phyloP scores from a whole-genome alignment of 2,329 filamentous ascomycete genomes.

The Dryadomyces quercivorus region DNA sequence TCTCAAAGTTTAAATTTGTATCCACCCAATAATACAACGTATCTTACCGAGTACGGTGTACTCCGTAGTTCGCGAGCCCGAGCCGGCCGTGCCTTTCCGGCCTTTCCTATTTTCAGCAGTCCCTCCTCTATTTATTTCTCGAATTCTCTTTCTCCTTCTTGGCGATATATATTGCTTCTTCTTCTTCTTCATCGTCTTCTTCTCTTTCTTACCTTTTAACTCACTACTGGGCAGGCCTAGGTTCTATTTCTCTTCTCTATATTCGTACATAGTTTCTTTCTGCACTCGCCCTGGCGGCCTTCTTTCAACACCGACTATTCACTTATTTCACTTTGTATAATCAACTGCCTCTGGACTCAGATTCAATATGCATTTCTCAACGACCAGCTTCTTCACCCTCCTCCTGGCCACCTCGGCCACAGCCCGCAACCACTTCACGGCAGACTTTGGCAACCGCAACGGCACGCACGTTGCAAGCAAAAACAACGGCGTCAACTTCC shows the following conservation, averaged over 20 bases:
- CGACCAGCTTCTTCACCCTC: slow-evolving; percentile 9
- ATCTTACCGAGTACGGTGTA: no score
- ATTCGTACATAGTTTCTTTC: slow-evolving; percentile 1
- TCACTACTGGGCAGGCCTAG: background rate
- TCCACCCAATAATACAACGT: background rate
- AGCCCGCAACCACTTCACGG: slow-evolving; percentile 1
- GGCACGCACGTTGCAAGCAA: slow-evolving; percentile 1
- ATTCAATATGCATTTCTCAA: slow-evolving; percentile 14
- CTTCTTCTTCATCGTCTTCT: background rate
- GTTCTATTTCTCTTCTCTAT: background rate
- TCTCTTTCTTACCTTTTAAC: slow-evolving; percentile 1
- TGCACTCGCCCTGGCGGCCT: background rate
- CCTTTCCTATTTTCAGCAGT: background rate
- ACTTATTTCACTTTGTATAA: background rate
- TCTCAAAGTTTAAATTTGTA: background rate
- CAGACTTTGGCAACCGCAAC: background rate
- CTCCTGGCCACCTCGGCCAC: slow-evolving; percentile 8
- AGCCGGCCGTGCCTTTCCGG: background rate
- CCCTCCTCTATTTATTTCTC: no score
- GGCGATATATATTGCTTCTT: no score
- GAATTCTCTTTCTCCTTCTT: background rate
- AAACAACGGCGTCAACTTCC: slow-evolving; percentile 6
- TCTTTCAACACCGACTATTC: background rate
- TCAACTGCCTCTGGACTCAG: no score
- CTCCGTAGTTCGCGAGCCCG: background rate